These are phyloP conservation scores for Polysphondylium violaceum DNA, from an alignment of 78 protist species.

Conservation along the genomic window DNA sequence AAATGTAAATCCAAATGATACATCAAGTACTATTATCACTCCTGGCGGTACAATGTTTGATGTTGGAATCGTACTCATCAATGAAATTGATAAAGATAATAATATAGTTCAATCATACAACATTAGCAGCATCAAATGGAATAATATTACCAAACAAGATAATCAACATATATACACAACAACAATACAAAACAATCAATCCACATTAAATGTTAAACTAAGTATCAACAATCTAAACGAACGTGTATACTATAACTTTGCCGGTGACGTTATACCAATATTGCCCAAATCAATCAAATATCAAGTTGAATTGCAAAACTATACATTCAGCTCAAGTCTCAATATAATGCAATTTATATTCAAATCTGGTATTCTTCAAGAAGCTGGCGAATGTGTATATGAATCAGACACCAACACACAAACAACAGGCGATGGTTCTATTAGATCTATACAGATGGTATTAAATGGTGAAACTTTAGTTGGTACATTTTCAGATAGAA, in stretches of 20 bases:
- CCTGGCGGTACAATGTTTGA: neutral
- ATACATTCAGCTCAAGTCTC: neutral
- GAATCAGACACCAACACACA: too few species aligned
- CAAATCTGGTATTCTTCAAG: neutral
- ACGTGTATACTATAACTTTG: constrained; percentile 10
- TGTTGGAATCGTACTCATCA: neutral
- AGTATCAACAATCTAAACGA: neutral
- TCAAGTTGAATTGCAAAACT: neutral
- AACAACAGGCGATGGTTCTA: neutral
- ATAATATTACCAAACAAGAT: neutral
- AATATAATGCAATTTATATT: constrained; percentile 4
- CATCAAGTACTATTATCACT: neutral
- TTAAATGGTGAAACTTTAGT: constrained; percentile 6
- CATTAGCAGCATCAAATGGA: neutral
- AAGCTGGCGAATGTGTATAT: neutral
- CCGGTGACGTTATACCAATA: constrained; percentile 26
- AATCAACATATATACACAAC: neutral
- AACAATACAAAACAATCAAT: neutral
- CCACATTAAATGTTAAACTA: neutral
- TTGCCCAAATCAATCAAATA: constrained; percentile 33
- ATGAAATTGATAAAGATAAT: neutral
- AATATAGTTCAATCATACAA: neutral
- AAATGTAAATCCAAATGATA: neutral
- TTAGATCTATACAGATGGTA: neutral
- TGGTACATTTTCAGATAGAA: constrained; percentile 41